Conservation (phyloP, 257 asterid genomes). For the Capsicum chinense region DNA sequence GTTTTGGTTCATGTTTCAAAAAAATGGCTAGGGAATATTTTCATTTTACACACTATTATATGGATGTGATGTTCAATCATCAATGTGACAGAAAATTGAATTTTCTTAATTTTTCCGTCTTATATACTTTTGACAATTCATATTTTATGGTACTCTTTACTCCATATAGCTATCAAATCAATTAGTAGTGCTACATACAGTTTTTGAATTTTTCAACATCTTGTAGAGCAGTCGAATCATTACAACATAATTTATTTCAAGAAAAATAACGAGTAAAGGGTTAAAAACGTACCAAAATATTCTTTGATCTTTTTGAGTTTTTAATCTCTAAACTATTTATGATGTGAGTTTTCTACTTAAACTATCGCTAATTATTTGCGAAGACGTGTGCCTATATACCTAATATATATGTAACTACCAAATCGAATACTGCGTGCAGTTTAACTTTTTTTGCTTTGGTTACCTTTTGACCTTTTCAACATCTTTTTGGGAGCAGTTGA, state of each 20-base stretch:
- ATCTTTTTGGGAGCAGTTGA: neutral
- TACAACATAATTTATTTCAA: too few species aligned
- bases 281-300: too few species aligned
- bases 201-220: slow-evolving; percentile 7
- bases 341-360: too few species aligned
- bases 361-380: too few species aligned
- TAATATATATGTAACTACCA: neutral
- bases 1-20: neutral
- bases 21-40: neutral
- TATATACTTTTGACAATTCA: neutral
- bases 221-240: too few species aligned
- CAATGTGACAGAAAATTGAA: neutral
- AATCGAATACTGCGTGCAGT: neutral
- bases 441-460: neutral
- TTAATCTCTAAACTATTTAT: too few species aligned
- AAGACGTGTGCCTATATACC: neutral
- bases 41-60: neutral
- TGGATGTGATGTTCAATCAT: too few species aligned
- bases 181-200: neutral
- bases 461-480: neutral
- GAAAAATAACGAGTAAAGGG: too few species aligned
- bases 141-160: neutral
- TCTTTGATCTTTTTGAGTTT: too few species aligned
- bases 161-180: neutral
- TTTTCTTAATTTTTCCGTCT: neutral